Percentiles rank a stretch among this genome's conserved stretches.
Evolutionary conservation across 2,329 filamentous ascomycete species (phyloP).

Genomic region (Fusarium phyllophilum): DNA sequence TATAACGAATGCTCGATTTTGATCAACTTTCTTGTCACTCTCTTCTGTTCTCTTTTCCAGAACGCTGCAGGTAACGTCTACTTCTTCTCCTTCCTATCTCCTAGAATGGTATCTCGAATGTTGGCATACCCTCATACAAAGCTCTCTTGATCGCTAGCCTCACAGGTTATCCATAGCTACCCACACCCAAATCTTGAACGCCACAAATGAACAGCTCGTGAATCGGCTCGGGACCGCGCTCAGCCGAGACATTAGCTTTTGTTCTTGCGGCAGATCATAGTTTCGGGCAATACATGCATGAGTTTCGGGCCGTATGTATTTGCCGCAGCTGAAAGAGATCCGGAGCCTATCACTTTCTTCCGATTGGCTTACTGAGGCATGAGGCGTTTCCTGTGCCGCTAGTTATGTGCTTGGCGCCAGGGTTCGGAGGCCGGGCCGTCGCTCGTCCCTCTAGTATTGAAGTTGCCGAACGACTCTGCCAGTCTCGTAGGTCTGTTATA

Average conservation of each 20-base stretch:
- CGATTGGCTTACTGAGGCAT: neutral
- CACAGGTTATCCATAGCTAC: neutral
- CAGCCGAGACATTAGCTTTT: neutral
- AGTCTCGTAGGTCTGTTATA: rapidly evolving
- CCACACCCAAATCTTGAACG: neutral
- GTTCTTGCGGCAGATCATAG: neutral
- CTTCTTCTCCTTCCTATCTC: neutral
- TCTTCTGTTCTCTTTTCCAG: neutral
- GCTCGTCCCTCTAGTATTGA: neutral
- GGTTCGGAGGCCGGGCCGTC: neutral
- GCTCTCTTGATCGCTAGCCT: too few relatives aligned
- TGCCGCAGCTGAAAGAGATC: neutral
- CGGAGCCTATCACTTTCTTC: neutral
- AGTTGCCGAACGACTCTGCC: neutral
- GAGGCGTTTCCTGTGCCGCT: neutral
- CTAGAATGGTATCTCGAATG: too few relatives aligned
- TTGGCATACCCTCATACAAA: rapidly evolving
- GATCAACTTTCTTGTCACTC: neutral
- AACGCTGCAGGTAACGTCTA: neutral
- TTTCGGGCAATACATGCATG: neutral
- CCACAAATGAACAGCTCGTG: neutral
- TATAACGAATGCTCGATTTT: neutral
- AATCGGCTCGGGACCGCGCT: neutral
- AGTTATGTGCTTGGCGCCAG: neutral
- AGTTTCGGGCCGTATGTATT: neutral